Conservation (phyloP, 2,329 filamentous ascomycete genomes). For the Alternaria burnsii region DNA sequence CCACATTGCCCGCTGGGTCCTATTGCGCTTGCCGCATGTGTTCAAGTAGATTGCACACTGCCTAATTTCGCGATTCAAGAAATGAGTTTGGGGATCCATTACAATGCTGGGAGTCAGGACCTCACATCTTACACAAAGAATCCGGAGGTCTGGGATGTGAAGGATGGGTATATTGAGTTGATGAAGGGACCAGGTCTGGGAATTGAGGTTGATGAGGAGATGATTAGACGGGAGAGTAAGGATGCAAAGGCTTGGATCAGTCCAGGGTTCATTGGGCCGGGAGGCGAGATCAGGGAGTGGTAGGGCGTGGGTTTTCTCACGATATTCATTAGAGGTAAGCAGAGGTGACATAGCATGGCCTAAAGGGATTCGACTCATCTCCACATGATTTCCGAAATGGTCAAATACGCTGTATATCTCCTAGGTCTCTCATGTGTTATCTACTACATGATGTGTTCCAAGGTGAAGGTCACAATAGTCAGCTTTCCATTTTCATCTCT, state of each 20-base stretch:
- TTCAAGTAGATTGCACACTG: conserved; percentile 70
- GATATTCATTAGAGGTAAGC: not conserved
- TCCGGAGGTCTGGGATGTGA: conserved; percentile 70
- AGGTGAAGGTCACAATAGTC: not conserved
- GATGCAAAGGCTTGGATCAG: conserved; percentile 70
- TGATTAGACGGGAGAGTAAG: conserved; percentile 67
- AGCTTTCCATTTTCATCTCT: not conserved
- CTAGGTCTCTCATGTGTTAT: not conserved
- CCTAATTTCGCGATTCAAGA: conserved; percentile 76
- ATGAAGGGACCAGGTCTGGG: conserved; percentile 70
- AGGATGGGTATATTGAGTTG: conserved; percentile 70
- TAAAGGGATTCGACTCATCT: not conserved
- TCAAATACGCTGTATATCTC: not conserved
- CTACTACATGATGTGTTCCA: not conserved
- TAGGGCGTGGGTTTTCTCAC: conserved; percentile 40
- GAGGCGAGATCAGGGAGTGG: conserved; percentile 74
- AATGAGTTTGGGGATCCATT: conserved; percentile 82
- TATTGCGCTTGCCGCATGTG: conserved; percentile 74
- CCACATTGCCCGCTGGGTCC: conserved; percentile 79
- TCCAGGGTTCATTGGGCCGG: conserved; percentile 73
- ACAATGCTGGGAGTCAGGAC: conserved; percentile 63
- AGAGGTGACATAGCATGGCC: not conserved
- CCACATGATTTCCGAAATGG: not conserved
- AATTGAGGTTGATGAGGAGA: conserved; percentile 74
- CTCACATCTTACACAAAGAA: conserved; percentile 70